A percentile compares a stretch with the other conserved stretches of the same genome.
These are phyloP conservation scores for Cladosporium sp. DNA, from an alignment of 2,329 filamentous ascomycete species.

Conservation along the genomic window DNA sequence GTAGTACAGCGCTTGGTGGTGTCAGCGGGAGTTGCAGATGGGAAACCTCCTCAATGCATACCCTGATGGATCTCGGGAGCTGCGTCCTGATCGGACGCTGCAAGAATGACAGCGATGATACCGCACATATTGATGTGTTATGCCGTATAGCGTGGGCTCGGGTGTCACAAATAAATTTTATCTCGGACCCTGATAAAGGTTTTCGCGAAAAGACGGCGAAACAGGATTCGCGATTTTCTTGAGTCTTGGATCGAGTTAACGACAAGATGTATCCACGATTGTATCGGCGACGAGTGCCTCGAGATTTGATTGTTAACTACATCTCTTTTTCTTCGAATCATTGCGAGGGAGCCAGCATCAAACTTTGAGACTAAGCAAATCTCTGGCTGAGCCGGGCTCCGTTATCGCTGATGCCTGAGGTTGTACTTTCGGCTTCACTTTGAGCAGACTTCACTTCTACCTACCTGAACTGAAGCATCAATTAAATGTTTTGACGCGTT, in stretches of 20 bases:
- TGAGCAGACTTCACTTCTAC: too few species aligned
- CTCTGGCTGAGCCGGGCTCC: too few species aligned
- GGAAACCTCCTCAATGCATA: constrained; percentile 11
- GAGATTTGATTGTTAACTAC: too few species aligned
- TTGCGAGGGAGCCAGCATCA: too few species aligned
- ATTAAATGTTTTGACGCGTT: too few species aligned
- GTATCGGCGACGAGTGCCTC: too few species aligned
- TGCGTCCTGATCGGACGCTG: constrained; percentile 36
- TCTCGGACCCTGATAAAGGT: background rate
- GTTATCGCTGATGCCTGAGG: too few species aligned
- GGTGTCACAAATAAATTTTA: background rate
- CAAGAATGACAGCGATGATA: constrained; percentile 48
- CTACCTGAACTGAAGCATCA: too few species aligned
- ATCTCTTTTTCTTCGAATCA: too few species aligned
- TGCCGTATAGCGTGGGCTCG: background rate
- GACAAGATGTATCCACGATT: background rate
- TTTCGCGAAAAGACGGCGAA: background rate
- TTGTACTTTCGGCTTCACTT: too few species aligned
- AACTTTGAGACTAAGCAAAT: too few species aligned
- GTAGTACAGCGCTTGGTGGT: constrained; percentile 31
- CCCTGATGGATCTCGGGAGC: constrained; percentile 34
- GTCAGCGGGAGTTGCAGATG: constrained; percentile 39
- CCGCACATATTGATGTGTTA: constrained; percentile 43
- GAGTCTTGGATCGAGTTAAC: background rate
- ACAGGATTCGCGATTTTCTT: background rate